These are phyloP conservation scores for Dendrobium officinale DNA, from an alignment of 106 monocot genomes.

Conservation along the genomic window DNA sequence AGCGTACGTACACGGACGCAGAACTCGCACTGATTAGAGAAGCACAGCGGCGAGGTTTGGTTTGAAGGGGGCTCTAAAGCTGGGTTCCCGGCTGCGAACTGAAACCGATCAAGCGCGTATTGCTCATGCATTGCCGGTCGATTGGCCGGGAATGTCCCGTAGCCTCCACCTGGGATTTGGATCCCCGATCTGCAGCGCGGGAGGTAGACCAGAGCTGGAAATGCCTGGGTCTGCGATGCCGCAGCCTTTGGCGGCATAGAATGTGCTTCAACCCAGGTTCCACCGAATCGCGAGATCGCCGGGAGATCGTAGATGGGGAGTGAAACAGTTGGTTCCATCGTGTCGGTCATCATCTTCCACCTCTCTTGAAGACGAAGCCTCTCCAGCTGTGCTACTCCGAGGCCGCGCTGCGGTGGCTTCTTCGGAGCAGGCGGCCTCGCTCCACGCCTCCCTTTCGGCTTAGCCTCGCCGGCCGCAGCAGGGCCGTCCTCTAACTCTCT, in stretches of 20 bases:
- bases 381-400: slow-evolving; percentile 54
- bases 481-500: neutral
- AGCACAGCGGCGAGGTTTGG: slow-evolving; percentile 38
- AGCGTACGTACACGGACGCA: slow-evolving; percentile 34
- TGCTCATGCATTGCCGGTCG: slow-evolving; percentile 9
- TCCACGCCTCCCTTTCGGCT: slow-evolving; percentile 22
- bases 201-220: neutral
- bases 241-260: neutral
- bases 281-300: neutral
- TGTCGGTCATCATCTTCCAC: slow-evolving; percentile 27
- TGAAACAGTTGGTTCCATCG: neutral
- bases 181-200: slow-evolving; percentile 2
- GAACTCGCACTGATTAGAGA: slow-evolving; percentile 45
- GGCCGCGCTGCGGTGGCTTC: slow-evolving; percentile 46
- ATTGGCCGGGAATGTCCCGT: neutral
- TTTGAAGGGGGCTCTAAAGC: slow-evolving; percentile 53
- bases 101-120: slow-evolving; percentile 10
- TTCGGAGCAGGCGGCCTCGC: slow-evolving; percentile 21
- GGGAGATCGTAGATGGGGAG: neutral
- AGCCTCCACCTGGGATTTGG: neutral
- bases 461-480: neutral
- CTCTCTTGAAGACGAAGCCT: slow-evolving; percentile 46
- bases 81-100: neutral
- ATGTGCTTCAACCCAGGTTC: neutral
- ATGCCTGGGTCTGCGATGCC: neutral